These are phyloP conservation scores for Colletotrichum phormii DNA, from an alignment of 2,329 filamentous ascomycete species.

Conservation along the genomic window DNA sequence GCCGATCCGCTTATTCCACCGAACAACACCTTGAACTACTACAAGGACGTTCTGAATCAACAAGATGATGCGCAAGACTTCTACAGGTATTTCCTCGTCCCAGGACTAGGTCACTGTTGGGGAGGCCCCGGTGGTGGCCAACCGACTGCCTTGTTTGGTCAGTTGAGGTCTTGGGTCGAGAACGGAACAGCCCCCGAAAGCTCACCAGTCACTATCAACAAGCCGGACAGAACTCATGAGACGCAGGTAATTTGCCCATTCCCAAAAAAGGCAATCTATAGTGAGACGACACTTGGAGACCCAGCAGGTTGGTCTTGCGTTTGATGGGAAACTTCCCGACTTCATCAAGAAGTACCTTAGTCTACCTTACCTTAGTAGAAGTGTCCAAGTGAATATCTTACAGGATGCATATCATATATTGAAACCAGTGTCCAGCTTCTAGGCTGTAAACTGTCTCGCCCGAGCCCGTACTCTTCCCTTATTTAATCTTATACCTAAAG, in stretches of 20 bases:
- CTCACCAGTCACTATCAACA: constrained; percentile 6
- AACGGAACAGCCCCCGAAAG: constrained; percentile 42
- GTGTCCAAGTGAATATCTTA: too few relatives aligned
- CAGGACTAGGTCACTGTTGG: constrained; percentile 48
- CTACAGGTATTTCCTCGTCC: constrained; percentile 46
- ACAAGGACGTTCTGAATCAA: constrained; percentile 37
- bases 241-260: constrained; percentile 4
- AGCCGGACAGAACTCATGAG: background rate
- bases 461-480: too few relatives aligned
- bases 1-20: constrained; percentile 4
- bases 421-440: too few relatives aligned
- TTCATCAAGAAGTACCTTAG: too few relatives aligned
- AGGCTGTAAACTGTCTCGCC: too few relatives aligned
- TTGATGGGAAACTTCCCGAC: background rate
- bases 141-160: constrained; percentile 42
- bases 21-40: constrained; percentile 38
- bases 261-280: background rate
- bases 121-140: constrained; percentile 41
- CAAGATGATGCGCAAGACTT: constrained; percentile 43
- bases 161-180: constrained; percentile 46
- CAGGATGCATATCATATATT: too few relatives aligned
- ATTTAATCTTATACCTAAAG: too few relatives aligned
- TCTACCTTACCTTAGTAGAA: too few relatives aligned
- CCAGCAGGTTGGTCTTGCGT: background rate
- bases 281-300: too few relatives aligned